Conservation (phyloP, 106 monocot species). For the Acanthochlamys bracteata region DNA sequence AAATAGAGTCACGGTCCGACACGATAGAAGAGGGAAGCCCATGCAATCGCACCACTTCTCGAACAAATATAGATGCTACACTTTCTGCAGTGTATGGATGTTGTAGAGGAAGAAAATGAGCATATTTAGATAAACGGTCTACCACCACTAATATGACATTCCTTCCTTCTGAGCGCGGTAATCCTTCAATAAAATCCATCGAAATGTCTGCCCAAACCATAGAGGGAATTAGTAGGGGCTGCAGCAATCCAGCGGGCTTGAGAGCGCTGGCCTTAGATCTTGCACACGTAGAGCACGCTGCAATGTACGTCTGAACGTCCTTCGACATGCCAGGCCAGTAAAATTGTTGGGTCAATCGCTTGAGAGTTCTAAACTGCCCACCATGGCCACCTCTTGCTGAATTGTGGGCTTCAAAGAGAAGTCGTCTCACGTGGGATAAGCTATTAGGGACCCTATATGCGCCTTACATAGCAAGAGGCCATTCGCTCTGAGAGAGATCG, state of each 20-base stretch:
- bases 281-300: background rate
- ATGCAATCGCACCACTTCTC: background rate
- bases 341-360: background rate
- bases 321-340: background rate
- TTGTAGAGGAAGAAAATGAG: background rate
- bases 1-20: background rate
- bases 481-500: too few species aligned
- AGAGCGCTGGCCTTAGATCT: background rate
- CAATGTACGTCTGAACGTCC: background rate
- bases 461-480: too few species aligned
- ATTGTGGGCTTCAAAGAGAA: background rate
- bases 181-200: constrained; percentile 2
- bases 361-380: background rate
- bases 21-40: background rate
- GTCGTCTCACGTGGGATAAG: background rate
- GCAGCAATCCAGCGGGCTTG: background rate
- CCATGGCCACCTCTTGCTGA: background rate
- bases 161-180: background rate
- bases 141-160: background rate
- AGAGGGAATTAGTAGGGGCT: constrained; percentile 3
- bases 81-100: background rate
- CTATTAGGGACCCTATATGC: too few species aligned
- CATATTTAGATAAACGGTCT: background rate
- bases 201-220: constrained; percentile 3
- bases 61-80: background rate